A percentile compares a stretch with the other conserved stretches of the same genome.
These are phyloP conservation scores for Talaromyces sp. DNA, from an alignment of 2,329 filamentous ascomycete genomes.

Conservation along the genomic window DNA sequence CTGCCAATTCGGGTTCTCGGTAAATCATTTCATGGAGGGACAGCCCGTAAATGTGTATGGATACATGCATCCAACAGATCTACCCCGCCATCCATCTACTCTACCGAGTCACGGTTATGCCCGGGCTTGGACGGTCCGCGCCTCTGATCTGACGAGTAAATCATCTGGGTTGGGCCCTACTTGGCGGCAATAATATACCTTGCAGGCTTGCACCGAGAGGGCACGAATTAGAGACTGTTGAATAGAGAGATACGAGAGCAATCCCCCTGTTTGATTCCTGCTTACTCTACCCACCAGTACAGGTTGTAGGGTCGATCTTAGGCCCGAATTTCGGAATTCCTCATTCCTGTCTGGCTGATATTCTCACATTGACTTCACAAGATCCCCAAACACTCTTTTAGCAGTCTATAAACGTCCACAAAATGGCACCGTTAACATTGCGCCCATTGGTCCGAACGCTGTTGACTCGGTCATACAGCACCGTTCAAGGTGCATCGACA, in stretches of 20 bases:
- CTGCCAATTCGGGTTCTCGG: constrained; percentile 9
- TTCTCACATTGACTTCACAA: neutral
- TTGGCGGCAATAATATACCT: neutral
- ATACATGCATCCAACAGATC: neutral
- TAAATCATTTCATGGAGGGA: neutral
- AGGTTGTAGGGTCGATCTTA: neutral
- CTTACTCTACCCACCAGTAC: neutral
- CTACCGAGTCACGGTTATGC: neutral
- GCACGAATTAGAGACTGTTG: neutral
- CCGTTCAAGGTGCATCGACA: constrained; percentile 32
- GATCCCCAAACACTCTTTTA: neutral
- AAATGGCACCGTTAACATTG: constrained; percentile 19
- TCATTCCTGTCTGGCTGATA: neutral
- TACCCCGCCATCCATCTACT: constrained; percentile 3
- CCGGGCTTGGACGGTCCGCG: neutral
- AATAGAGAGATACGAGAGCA: neutral
- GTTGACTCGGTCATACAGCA: constrained; percentile 36
- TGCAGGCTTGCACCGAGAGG: neutral
- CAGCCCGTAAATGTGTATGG: neutral
- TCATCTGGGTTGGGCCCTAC: neutral
- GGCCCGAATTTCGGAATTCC: neutral
- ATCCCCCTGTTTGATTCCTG: neutral
- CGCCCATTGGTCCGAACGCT: constrained; percentile 30
- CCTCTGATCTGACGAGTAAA: neutral
- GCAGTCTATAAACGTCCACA: neutral